These are phyloP conservation scores for Elaphomyces granulatus DNA, from an alignment of 495 filamentous ascomycete species.

Conservation along the genomic window DNA sequence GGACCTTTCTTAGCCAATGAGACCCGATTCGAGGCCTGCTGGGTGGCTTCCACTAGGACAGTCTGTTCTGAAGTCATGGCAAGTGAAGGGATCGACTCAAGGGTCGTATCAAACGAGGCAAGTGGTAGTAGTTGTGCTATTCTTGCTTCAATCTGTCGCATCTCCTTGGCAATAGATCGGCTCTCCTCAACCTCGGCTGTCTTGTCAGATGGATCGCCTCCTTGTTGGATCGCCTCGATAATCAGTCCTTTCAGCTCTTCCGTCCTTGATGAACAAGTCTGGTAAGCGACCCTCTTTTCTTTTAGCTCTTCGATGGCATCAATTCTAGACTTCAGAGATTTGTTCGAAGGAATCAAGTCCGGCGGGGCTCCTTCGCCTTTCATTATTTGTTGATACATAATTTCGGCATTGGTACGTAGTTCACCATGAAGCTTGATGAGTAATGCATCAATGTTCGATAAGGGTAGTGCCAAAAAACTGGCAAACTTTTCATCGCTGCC, in stretches of 20 bases:
- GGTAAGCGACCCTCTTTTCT: slow-evolving; percentile 14
- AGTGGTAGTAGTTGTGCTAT: slow-evolving; percentile 14
- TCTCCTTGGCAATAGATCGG: slow-evolving; percentile 20
- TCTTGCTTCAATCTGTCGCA: slow-evolving; percentile 20
- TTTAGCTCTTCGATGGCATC: slow-evolving; percentile 23
- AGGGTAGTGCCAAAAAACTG: slow-evolving; percentile 18
- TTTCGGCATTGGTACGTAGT: slow-evolving; percentile 23
- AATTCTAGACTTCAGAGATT: slow-evolving; percentile 19
- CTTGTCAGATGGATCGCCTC: slow-evolving; percentile 20
- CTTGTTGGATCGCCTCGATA: slow-evolving; percentile 23
- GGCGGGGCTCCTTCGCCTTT: slow-evolving; percentile 21
- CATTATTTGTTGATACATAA: slow-evolving; percentile 29
- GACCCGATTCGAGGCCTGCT: neutral
- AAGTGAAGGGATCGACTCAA: neutral
- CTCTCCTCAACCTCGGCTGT: slow-evolving; percentile 24
- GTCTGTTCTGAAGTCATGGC: neutral
- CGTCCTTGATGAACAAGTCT: slow-evolving; percentile 15
- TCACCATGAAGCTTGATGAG: slow-evolving; percentile 16
- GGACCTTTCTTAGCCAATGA: neutral
- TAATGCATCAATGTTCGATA: slow-evolving; percentile 9
- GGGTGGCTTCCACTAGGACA: neutral
- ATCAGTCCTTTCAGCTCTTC: slow-evolving; percentile 20
- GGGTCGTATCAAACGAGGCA: neutral
- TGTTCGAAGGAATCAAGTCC: slow-evolving; percentile 26
- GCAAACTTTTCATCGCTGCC: slow-evolving; percentile 15